A percentile compares a stretch with the other conserved stretches of the same genome.
These are phyloP conservation scores for Fusarium metavorans DNA, from an alignment of 2,329 filamentous ascomycete genomes.

Conservation along the genomic window DNA sequence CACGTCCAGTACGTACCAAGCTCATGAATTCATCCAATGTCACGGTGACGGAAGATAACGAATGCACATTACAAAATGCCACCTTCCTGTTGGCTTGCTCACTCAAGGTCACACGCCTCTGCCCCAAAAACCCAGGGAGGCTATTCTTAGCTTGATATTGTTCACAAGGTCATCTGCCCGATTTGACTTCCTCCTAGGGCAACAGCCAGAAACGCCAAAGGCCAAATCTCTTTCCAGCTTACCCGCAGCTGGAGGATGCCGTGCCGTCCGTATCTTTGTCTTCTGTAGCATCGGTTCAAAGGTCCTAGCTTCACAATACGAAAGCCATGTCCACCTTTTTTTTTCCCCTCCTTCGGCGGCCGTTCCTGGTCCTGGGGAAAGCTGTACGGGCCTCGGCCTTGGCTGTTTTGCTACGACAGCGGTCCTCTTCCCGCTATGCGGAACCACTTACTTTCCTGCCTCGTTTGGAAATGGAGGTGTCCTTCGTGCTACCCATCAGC, in stretches of 20 bases:
- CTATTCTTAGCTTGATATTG: slow-evolving; percentile 17
- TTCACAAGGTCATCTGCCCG: slow-evolving; percentile 34
- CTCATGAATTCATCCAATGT: slow-evolving; percentile 2
- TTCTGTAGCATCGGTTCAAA: not conserved
- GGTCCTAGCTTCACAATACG: not conserved
- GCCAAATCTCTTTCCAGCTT: not conserved
- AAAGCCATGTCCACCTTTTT: not conserved
- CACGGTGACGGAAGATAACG: slow-evolving; percentile 12
- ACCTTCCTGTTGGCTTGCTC: slow-evolving; percentile 13
- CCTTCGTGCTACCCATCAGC: not conserved
- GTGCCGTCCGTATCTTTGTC: slow-evolving; percentile 6
- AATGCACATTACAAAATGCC: not conserved
- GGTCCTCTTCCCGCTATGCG: slow-evolving; percentile 23
- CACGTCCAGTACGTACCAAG: not conserved
- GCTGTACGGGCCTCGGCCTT: slow-evolving; percentile 2
- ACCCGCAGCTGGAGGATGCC: not conserved
- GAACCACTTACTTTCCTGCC: slow-evolving; percentile 15
- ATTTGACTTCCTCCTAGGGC: slow-evolving; percentile 28
- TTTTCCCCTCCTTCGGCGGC: not conserved
- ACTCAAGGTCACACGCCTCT: not conserved
- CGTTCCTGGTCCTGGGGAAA: not conserved
- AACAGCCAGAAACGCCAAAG: slow-evolving; percentile 24
- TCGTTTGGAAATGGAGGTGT: slow-evolving; percentile 8
- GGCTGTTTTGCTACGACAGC: not conserved
- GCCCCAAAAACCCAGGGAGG: not conserved